Percentiles rank a stretch among this genome's conserved stretches.
Evolutionary conservation across 192 early-diverging fungal species (phyloP).

Genomic region (Coemansia furcata): DNA sequence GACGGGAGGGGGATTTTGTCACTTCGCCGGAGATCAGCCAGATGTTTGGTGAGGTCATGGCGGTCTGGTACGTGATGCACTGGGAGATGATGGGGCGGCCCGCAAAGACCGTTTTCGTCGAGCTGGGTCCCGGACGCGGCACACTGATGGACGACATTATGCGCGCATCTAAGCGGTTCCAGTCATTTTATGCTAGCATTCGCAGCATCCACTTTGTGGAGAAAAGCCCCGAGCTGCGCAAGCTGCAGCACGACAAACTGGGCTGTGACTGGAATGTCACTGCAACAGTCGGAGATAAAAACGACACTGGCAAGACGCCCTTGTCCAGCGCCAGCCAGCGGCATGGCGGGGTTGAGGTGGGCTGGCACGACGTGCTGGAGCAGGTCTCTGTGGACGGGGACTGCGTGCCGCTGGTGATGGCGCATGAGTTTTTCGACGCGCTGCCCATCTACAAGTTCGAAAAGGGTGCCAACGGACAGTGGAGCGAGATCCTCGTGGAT

Average conservation of each 20-base stretch:
- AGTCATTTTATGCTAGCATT: constrained; percentile 62
- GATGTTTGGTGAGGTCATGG: constrained; percentile 95
- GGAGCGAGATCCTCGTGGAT: constrained; percentile 89
- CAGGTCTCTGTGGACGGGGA: constrained; percentile 46
- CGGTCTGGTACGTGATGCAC: constrained; percentile 83
- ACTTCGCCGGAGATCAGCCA: constrained; percentile 98
- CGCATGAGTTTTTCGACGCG: constrained; percentile 98
- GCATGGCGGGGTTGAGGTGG: constrained; percentile 23
- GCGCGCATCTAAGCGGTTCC: constrained; percentile 70
- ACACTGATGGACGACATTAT: constrained; percentile 93
- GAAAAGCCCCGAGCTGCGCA: constrained; percentile 72
- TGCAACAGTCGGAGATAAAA: constrained; percentile 4
- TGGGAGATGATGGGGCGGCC: constrained; percentile 72
- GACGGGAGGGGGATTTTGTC: constrained; percentile 86
- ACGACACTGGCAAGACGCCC: neutral
- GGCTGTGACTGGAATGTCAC: constrained; percentile 20
- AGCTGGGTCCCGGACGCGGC: constrained; percentile 92
- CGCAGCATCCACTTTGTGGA: constrained; percentile 79
- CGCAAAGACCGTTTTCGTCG: constrained; percentile 58
- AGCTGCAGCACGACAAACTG: constrained; percentile 61
- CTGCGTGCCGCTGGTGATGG: constrained; percentile 70
- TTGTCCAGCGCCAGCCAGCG: neutral
- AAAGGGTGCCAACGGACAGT: constrained; percentile 65
- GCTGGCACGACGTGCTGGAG: constrained; percentile 71
- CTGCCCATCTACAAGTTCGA: constrained; percentile 81